These are phyloP conservation scores for Ambrosia artemisiifolia DNA, from an alignment of 129 eudicot genomes.

Conservation along the genomic window DNA sequence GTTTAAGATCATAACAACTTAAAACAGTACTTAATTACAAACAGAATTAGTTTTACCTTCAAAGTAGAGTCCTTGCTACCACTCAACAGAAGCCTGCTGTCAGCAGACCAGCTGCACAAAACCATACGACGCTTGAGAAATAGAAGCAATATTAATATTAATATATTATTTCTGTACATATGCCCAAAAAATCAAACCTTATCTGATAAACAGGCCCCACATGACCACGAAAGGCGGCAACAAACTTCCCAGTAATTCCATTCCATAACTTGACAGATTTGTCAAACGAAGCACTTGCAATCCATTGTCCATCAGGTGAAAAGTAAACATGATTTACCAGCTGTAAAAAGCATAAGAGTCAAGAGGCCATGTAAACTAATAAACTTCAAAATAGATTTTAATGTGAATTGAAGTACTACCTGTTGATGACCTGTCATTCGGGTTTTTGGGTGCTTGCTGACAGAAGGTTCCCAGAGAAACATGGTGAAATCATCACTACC, in stretches of 20 bases:
- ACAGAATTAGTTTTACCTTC: conserved; percentile 44
- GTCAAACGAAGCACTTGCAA: conserved; percentile 99
- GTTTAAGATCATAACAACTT: not conserved
- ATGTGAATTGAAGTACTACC: conserved; percentile 36
- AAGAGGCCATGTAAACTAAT: not conserved
- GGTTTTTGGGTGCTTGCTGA: conserved; percentile 85
- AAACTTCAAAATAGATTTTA: not conserved
- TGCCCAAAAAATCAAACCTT: conserved; percentile 43
- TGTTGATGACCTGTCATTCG: conserved; percentile 99
- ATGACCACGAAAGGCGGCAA: conserved; percentile 92
- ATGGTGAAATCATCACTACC: conserved; percentile 98
- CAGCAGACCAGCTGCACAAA: conserved; percentile 95
- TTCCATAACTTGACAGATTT: conserved; percentile 97
- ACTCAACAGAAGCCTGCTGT: conserved; percentile 93
- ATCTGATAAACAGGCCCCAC: conserved; percentile 99
- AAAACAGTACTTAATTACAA: not conserved
- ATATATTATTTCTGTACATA: not conserved
- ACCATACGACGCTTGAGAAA: conserved; percentile 12
- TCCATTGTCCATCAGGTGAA: conserved; percentile 99
- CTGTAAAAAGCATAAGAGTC: conserved; percentile 35
- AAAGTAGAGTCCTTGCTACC: conserved; percentile 98
- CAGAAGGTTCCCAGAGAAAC: conserved; percentile 96
- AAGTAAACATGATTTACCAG: conserved; percentile 97
- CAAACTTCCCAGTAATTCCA: conserved; percentile 84
- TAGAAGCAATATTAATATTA: not conserved